Percentiles rank a stretch among this genome's conserved stretches.
Evolutionary conservation across 345 rosid species (phyloP).

Genomic region (Salix dunnii): DNA sequence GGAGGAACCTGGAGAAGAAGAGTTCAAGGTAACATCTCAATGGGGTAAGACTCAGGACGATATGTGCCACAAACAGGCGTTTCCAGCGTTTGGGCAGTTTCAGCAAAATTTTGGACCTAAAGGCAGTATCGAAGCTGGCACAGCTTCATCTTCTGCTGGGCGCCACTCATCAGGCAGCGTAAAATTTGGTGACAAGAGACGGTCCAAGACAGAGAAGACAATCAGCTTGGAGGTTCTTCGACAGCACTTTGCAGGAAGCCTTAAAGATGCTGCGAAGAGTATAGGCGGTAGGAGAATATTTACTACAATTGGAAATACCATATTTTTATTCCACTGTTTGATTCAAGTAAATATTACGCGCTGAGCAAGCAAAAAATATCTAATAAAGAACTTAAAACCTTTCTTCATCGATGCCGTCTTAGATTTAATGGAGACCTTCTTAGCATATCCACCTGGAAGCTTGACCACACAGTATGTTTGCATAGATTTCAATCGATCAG

Average conservation of each 20-base stretch:
- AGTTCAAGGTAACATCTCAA: slow-evolving; percentile 44
- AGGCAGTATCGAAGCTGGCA: slow-evolving; percentile 28
- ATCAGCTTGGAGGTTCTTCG: slow-evolving; percentile 82
- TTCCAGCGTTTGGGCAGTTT: slow-evolving; percentile 37
- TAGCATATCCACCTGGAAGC: neutral
- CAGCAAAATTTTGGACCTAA: slow-evolving; percentile 33
- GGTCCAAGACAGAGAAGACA: slow-evolving; percentile 73
- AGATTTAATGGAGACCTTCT: neutral
- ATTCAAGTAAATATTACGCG: neutral
- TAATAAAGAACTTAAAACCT: neutral
- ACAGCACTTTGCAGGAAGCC: slow-evolving; percentile 92
- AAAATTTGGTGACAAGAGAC: slow-evolving; percentile 57
- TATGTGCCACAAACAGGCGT: slow-evolving; percentile 25
- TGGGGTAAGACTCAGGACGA: slow-evolving; percentile 41
- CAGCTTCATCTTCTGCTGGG: slow-evolving; percentile 32
- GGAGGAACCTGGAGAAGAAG: slow-evolving; percentile 57
- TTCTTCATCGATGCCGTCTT: neutral
- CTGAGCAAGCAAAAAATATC: neutral
- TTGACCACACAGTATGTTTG: neutral
- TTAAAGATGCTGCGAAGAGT: slow-evolving; percentile 92
- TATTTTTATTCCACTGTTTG: neutral
- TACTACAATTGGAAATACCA: slow-evolving; percentile 15
- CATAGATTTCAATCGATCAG: neutral
- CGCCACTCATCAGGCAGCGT: slow-evolving; percentile 32
- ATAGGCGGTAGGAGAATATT: slow-evolving; percentile 68